Base-by-base conservation (phyloP, 495 filamentous ascomycete genomes). In the Penicillium maclennaniae region DNA sequence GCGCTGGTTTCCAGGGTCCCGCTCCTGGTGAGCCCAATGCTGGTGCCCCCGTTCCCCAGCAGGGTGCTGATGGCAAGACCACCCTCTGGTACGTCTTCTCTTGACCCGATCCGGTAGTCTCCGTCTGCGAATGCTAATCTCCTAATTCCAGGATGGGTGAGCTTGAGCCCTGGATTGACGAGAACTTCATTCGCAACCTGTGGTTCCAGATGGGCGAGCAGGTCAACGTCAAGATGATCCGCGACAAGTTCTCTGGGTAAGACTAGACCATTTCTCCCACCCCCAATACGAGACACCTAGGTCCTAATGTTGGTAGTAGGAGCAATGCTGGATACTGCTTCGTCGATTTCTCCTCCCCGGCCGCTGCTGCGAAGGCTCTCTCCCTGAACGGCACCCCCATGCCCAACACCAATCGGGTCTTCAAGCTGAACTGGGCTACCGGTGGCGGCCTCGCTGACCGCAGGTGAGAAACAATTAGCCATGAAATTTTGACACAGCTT, bases 241-340 rank as follows among this genome's bases (percentile, higher is more conserved):
- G 93, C 54, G 93, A 99, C 77, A 96, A 96, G 72, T 96, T 96
- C 69, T 97, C 93, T 71, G 93, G 93, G 92, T 97, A 86, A 69
- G 89, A 64, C 54, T n/a, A 53, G 47, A 40, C 28, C 12, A 26
- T 3, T 27, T n/a, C n/a, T n/a, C n/a, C 10, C 12, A 12, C 0
- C 7, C 46, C 23, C 9, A 16, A 40, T 51, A 20, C 45, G 6
- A 39, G 38, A 49, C 26, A 47, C 43, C 53, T 62, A 60, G 59
- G 68, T 69, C 69, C 76, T 74, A 79, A 77, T 78, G 62, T 66
- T 71, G 72, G 66, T 72, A 73, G 68, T 71, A 85, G 75, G 70
- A 97, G 93, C 61, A 97, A 96, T 71, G 93, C 93, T 51, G 93
- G 93, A 44, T 99, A 99, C 72, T 99, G 93, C 75, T 99, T 99